Conservation (phyloP, 768 basidiomycete species). For the Termitomyces sp. region DNA sequence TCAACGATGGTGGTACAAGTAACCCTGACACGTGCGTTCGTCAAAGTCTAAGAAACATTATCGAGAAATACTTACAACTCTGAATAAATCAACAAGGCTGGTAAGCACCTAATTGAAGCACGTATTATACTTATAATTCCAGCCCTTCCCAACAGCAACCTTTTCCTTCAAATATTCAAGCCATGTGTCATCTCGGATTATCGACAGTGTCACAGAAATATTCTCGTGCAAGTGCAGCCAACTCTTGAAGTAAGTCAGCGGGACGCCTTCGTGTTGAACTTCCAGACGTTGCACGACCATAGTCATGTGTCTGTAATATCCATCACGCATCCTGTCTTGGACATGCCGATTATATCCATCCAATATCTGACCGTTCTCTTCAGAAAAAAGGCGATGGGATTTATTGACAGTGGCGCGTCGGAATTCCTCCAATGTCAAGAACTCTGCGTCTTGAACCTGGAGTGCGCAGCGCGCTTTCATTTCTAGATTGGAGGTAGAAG, state of each 20-base stretch:
- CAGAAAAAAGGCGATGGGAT: conserved; percentile 2
- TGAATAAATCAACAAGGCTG: too few relatives aligned
- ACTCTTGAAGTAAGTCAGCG: conserved; percentile 3
- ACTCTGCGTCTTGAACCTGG: too few relatives aligned
- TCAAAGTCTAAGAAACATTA: too few relatives aligned
- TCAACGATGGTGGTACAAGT: too few relatives aligned
- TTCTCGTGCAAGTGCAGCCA: conserved; percentile 1
- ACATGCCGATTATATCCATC: conserved; percentile 3
- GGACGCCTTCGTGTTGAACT: conserved; percentile 1
- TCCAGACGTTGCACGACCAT: conserved; percentile 8
- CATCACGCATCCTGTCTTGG: neutral
- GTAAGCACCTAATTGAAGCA: neutral
- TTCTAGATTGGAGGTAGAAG: neutral
- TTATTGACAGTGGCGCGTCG: conserved; percentile 8
- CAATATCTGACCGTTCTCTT: conserved; percentile 3
- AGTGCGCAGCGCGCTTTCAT: conserved; percentile 2
- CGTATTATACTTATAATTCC: neutral
- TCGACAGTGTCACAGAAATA: neutral
- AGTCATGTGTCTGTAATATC: neutral
- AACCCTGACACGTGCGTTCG: too few relatives aligned
- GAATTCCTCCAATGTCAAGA: too few relatives aligned
- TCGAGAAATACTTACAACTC: too few relatives aligned
- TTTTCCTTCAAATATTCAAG: conserved; percentile 3
- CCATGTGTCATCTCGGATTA: neutral
- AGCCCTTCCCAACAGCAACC: conserved; percentile 1